phyloP scores from a whole-genome alignment of 2,329 filamentous ascomycete species.

The Raffaelea ambrosiae region DNA sequence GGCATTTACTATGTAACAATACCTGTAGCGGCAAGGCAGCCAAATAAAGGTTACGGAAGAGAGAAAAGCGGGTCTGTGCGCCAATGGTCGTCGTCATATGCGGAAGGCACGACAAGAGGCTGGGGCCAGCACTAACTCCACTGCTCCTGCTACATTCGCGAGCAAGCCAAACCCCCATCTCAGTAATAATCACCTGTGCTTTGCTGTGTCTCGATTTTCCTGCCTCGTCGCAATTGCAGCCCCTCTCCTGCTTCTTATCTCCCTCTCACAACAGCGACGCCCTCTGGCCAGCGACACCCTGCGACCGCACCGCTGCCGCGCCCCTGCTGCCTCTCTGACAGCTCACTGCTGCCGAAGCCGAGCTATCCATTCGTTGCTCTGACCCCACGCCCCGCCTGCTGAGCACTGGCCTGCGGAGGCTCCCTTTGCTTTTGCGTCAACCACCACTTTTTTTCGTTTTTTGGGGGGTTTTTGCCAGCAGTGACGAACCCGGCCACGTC shows the following conservation, averaged over 20 bases:
- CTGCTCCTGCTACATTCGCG: constrained; percentile 3
- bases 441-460: too few relatives aligned
- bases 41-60: not conserved
- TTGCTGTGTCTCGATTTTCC: not conserved
- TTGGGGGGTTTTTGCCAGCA: too few relatives aligned
- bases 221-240: not conserved
- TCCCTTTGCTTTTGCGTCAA: too few relatives aligned
- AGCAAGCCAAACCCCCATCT: constrained; percentile 2
- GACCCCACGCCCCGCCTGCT: too few relatives aligned
- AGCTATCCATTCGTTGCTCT: too few relatives aligned
- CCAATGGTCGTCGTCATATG: constrained; percentile 9
- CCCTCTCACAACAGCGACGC: not conserved
- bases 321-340: too few relatives aligned
- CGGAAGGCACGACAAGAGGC: constrained; percentile 10
- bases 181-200: constrained; percentile 2
- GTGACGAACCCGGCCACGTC: too few relatives aligned
- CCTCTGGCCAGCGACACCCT: too few relatives aligned
- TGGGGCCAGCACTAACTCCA: constrained; percentile 6
- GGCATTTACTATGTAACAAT: not conserved
- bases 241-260: constrained; percentile 1
- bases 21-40: not conserved
- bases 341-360: too few relatives aligned
- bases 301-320: too few relatives aligned
- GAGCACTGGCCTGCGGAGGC: too few relatives aligned
- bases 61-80: constrained; percentile 7